Evolutionary conservation across 2,329 filamentous ascomycete species (phyloP).

Genomic region (Camillea tinctor): DNA sequence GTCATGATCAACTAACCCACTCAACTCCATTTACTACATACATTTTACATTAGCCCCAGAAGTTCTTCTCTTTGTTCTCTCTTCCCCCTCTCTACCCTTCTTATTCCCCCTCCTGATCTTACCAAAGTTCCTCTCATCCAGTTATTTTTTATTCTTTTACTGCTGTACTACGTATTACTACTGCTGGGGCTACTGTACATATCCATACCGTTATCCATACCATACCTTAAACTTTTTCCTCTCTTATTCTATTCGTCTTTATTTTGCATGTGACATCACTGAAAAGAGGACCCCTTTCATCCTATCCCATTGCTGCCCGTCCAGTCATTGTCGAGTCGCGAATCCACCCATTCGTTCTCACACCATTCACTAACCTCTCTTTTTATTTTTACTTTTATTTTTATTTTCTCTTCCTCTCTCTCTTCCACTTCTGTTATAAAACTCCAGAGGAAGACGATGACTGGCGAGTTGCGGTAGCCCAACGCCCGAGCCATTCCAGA

Average conservation of each 20-base stretch:
- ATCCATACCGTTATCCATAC: no score
- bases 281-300: background rate
- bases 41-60: background rate
- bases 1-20: no score
- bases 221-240: no score
- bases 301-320: background rate
- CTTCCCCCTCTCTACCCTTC: no score
- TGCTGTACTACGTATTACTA: no score
- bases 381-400: no score
- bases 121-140: no score
- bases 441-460: constrained; percentile 17
- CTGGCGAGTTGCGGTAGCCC: constrained; percentile 18
- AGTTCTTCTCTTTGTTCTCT: background rate
- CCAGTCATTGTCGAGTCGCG: background rate
- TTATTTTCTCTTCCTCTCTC: background rate
- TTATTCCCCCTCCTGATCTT: no score
- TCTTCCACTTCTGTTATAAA: background rate
- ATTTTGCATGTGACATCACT: constrained; percentile 23
- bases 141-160: no score
- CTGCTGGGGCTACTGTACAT: background rate
- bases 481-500: constrained; percentile 12
- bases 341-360: background rate
- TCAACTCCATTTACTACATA: background rate
- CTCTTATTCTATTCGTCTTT: background rate
- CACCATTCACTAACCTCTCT: background rate